Conservation (phyloP, 148 eudicot species). For the Pharnaceum exiguum region DNA sequence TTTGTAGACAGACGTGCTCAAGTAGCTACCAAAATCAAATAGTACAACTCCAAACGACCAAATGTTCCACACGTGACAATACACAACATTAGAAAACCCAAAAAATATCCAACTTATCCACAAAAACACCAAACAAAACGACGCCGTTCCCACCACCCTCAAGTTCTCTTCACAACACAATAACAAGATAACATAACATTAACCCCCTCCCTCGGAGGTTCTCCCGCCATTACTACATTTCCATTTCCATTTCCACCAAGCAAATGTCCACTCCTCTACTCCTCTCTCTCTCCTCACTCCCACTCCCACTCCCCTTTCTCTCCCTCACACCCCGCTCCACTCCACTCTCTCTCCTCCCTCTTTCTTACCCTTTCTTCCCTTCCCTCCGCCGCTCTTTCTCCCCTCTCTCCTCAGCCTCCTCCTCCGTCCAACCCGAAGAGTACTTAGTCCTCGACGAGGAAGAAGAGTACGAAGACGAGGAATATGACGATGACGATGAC, state of each 20-base stretch:
- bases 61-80: too few species aligned
- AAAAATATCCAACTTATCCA: too few species aligned
- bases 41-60: too few species aligned
- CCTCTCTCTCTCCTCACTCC: conserved; percentile 25
- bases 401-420: conserved; percentile 13
- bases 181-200: too few species aligned
- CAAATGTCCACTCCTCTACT: conserved; percentile 15
- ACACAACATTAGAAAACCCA: too few species aligned
- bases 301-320: conserved; percentile 13
- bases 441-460: conserved; percentile 43
- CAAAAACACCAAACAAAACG: too few species aligned
- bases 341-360: conserved; percentile 11
- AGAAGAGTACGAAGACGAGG: conserved; percentile 27
- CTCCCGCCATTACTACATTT: conserved; percentile 74
- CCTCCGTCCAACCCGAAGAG: conserved; percentile 36
- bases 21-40: too few species aligned
- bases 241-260: conserved; percentile 22
- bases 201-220: too few species aligned
- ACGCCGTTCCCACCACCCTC: too few species aligned
- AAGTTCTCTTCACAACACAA: not conserved
- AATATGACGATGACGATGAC: conserved; percentile 54
- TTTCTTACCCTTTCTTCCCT: conserved; percentile 4
- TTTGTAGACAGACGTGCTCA: too few species aligned
- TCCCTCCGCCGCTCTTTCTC: conserved; percentile 2
- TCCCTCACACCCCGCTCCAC: conserved; percentile 3